Evolutionary conservation across 2,329 filamentous ascomycete species (phyloP).

Genomic region (Trichoderma atroviride): DNA sequence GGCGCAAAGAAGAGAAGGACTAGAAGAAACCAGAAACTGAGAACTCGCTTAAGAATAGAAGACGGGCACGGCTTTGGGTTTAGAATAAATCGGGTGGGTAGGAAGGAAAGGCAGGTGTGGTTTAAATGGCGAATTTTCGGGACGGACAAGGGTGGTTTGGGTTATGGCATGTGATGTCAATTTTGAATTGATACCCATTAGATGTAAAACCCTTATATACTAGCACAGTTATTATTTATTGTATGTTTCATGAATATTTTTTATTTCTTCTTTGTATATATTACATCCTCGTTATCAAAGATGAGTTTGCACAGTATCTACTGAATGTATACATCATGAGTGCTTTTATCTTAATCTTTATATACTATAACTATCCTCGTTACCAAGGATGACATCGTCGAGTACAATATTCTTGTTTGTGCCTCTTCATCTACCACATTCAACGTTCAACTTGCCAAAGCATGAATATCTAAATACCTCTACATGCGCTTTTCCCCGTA

Average conservation of each 20-base stretch:
- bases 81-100: not conserved
- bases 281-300: no score
- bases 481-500: slow-evolving; percentile 12
- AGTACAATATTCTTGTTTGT: not conserved
- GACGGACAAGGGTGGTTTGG: not conserved
- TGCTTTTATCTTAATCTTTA: not conserved
- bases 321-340: no score
- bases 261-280: not conserved
- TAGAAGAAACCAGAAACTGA: not conserved
- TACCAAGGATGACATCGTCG: not conserved
- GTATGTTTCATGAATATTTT: not conserved
- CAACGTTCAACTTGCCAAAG: not conserved
- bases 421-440: slow-evolving; percentile 3
- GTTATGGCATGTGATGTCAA: slow-evolving; percentile 15
- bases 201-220: not conserved
- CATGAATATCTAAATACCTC: slow-evolving; percentile 8
- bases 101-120: not conserved
- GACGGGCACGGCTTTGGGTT: no score
- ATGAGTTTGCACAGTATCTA: no score
- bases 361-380: not conserved
- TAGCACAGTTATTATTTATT: not conserved
- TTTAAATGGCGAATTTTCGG: slow-evolving; percentile 14
- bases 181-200: slow-evolving; percentile 28
- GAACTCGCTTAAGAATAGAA: not conserved
- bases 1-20: not conserved